Evolutionary conservation across 768 basidiomycete genomes (phyloP).

Genomic region (Myochromella boudieri): DNA sequence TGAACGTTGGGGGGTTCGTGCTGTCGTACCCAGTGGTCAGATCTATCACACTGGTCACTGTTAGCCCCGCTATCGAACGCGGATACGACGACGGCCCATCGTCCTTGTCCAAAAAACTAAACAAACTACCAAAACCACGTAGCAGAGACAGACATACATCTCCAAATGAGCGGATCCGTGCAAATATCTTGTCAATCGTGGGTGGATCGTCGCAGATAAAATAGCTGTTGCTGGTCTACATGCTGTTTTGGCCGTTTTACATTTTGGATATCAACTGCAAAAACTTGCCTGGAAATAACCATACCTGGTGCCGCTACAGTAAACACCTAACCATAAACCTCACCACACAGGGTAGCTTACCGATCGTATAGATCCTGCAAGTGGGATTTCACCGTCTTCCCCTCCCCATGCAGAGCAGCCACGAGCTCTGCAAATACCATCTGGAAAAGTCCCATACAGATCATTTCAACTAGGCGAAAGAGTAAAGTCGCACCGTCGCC

Average conservation of each 20-base stretch:
- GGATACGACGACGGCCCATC: constrained; percentile 63
- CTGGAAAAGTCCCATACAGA: constrained; percentile 44
- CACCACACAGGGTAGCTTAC: constrained; percentile 30
- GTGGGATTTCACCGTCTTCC: constrained; percentile 54
- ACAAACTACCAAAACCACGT: no score
- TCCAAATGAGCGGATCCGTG: constrained; percentile 55
- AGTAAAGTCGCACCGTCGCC: constrained; percentile 52
- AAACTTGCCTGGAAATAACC: constrained; percentile 76
- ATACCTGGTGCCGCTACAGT: no score
- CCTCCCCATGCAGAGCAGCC: constrained; percentile 44
- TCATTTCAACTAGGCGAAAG: neutral
- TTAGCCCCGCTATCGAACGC: constrained; percentile 54
- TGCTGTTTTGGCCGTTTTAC: no score
- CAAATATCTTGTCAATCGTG: constrained; percentile 71
- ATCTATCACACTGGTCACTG: constrained; percentile 66
- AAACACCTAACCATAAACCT: neutral
- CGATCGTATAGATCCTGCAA: constrained; percentile 62
- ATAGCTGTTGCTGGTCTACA: constrained; percentile 78
- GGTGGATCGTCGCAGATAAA: constrained; percentile 70
- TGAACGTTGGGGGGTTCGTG: constrained; percentile 62
- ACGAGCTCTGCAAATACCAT: constrained; percentile 71
- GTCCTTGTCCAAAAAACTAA: no score
- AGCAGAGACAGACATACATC: no score
- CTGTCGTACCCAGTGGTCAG: constrained; percentile 79
- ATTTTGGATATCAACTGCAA: no score